These are phyloP conservation scores for Xylaria sp. DNA, from an alignment of 2,329 filamentous ascomycete genomes.

Conservation along the genomic window DNA sequence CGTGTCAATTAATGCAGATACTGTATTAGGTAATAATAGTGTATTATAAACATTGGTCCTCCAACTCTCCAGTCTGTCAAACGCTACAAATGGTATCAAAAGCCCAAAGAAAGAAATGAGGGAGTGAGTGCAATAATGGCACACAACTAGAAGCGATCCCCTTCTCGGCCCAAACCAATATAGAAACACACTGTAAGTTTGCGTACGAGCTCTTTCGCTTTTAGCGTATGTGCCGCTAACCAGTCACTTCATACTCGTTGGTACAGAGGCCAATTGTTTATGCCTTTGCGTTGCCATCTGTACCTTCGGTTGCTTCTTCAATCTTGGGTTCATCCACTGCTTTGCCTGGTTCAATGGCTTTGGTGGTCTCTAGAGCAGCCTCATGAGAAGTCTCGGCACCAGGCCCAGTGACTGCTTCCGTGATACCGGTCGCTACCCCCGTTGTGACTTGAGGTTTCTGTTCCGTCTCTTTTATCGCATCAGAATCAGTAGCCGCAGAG, in stretches of 20 bases:
- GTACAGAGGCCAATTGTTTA: too few relatives aligned
- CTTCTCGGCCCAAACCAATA: neutral
- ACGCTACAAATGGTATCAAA: slow-evolving; percentile 27
- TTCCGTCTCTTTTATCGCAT: slow-evolving; percentile 6
- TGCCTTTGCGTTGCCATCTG: too few relatives aligned
- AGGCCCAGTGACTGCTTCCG: slow-evolving; percentile 13
- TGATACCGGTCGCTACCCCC: slow-evolving; percentile 13
- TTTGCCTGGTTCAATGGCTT: neutral
- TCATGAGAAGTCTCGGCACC: slow-evolving; percentile 1
- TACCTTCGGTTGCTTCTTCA: slow-evolving; percentile 2
- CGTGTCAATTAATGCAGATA: neutral
- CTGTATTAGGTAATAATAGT: neutral
- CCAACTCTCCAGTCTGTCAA: slow-evolving; percentile 1
- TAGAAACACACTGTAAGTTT: neutral
- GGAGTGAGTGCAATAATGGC: slow-evolving; percentile 6
- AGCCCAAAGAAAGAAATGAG: slow-evolving; percentile 3
- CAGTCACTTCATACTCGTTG: too few relatives aligned
- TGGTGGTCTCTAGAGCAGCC: neutral
- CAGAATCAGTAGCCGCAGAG: neutral
- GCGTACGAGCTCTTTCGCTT: too few relatives aligned
- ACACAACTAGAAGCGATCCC: neutral
- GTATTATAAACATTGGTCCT: neutral
- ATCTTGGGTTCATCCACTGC: slow-evolving; percentile 2
- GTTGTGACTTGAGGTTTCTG: slow-evolving; percentile 21
- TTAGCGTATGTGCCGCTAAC: too few relatives aligned